These are phyloP conservation scores for Yamadazyma sp. DNA, from an alignment of 1,139 yeast species.

Conservation along the genomic window DNA sequence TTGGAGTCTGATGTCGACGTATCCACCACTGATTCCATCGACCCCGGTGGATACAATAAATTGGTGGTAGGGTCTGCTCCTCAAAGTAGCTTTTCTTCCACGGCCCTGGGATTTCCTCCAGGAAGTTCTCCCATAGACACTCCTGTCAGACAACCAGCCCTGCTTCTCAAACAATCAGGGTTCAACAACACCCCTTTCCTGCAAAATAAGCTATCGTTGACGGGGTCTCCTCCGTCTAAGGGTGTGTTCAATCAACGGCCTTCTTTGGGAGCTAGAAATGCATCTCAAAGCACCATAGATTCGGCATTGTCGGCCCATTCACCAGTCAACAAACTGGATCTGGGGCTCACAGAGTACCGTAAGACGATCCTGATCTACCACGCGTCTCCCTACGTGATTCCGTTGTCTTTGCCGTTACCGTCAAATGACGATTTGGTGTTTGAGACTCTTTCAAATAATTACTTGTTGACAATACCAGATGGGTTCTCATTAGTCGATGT, in stretches of 20 bases:
- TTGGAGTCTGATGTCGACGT: constrained; percentile 4
- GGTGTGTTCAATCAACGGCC: constrained; percentile 21
- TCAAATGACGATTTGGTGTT: constrained; percentile 44
- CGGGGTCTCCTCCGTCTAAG: neutral
- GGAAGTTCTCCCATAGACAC: neutral
- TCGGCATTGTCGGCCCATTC: constrained; percentile 25
- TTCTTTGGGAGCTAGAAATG: constrained; percentile 25
- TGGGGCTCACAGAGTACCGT: constrained; percentile 9
- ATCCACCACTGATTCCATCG: constrained; percentile 9
- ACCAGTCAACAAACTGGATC: constrained; percentile 10
- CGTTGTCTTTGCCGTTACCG: constrained; percentile 44
- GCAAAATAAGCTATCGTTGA: neutral
- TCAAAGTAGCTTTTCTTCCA: neutral
- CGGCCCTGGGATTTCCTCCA: neutral
- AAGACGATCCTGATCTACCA: constrained; percentile 19
- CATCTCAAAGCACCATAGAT: constrained; percentile 41
- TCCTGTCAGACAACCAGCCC: constrained; percentile 1
- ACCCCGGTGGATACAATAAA: constrained; percentile 14
- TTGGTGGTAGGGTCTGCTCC: constrained; percentile 21
- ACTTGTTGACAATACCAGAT: constrained; percentile 45
- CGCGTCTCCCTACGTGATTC: constrained; percentile 46
- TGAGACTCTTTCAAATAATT: constrained; percentile 42
- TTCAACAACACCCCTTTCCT: neutral
- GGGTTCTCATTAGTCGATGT: constrained; percentile 52
- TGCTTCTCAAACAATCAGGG: neutral